Evolutionary conservation across 345 rosid species (phyloP), one percentile per base, ranked within the genome.

Genomic region (Acer negundo): DNA sequence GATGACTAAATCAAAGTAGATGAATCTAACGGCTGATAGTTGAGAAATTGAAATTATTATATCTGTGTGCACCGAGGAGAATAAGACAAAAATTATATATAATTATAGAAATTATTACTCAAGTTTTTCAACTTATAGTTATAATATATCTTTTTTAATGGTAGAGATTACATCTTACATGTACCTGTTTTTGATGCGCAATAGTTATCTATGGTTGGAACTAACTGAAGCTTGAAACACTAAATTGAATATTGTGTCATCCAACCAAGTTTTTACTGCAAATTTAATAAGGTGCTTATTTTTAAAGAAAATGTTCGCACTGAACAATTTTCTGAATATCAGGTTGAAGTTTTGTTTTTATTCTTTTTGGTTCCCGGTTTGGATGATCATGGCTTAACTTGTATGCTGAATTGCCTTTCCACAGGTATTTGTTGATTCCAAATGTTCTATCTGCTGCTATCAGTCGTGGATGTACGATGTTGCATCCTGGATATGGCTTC

Each of bases 401-500:
- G 44, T 46, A 19, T 76, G 42, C 65, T 78, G 7, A 72, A 24
- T 19, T 70, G 44, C 75, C 17, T 84, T 35, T 72, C 49, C 26
- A 38, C 86, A 96, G 98, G 84, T 96, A 94, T 80, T 85, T 96
- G 70, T 75, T 92, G 84, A 91, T 92, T 66, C 93, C 94, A 7
- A 96, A 96, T 88, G 99, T 94, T 80, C 77, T 96, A 46, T 91
- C 99, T 15, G 99, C 98, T 79, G 99, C 99, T 65, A 86, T 90
- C 17, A 96, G 95, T 86, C 90, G 91, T 11, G 84, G 88, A 55
- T 96, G 99, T 79, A 94, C 98, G 31, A 94, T 96, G 99, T 88
- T 96, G 65, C 99, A 96, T 89, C 99, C 99, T 79, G 99, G 99
- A 77, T 96, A 96, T 80, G 99, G 99, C 20, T 94, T 96, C 86